phyloP scores from a whole-genome alignment of 441 rosid genomes.

The Hypseocharis bilobata region DNA sequence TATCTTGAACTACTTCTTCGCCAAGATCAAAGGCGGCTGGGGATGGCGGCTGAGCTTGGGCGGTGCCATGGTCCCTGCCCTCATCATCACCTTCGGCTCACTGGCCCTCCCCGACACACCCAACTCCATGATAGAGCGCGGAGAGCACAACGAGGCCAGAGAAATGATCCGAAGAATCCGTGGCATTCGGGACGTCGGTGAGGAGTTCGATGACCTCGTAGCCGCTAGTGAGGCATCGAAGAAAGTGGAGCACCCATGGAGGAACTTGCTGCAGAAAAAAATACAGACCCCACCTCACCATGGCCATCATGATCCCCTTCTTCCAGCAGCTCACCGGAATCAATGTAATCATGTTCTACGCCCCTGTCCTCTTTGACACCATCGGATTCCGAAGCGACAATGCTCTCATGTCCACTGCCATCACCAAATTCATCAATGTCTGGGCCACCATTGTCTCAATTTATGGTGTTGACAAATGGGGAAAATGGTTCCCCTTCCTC shows the following conservation, averaged over 20 bases:
- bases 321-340: slow-evolving; percentile 45
- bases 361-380: slow-evolving; percentile 35
- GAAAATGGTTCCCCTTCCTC: slow-evolving; percentile 66
- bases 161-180: slow-evolving; percentile 43
- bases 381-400: slow-evolving; percentile 38
- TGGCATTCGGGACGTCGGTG: slow-evolving; percentile 47
- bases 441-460: slow-evolving; percentile 60
- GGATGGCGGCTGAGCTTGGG: slow-evolving; percentile 86
- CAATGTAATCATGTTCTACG: slow-evolving; percentile 40
- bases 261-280: slow-evolving; percentile 40
- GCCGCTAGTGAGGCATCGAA: slow-evolving; percentile 58
- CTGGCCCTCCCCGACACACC: slow-evolving; percentile 73
- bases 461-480: slow-evolving; percentile 73
- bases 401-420: slow-evolving; percentile 69
- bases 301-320: slow-evolving; percentile 29
- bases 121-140: slow-evolving; percentile 77
- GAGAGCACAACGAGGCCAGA: slow-evolving; percentile 39
- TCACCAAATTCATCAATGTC: slow-evolving; percentile 59
- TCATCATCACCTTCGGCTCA: slow-evolving; percentile 59
- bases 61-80: slow-evolving; percentile 78
- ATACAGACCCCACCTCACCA: slow-evolving; percentile 34
- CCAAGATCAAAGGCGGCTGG: slow-evolving; percentile 62
- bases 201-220: slow-evolving; percentile 55
- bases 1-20: slow-evolving; percentile 57
- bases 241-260: slow-evolving; percentile 59